Conservation (phyloP, 2,329 filamentous ascomycete species). For the Fusarium pseudoanthophilum region DNA sequence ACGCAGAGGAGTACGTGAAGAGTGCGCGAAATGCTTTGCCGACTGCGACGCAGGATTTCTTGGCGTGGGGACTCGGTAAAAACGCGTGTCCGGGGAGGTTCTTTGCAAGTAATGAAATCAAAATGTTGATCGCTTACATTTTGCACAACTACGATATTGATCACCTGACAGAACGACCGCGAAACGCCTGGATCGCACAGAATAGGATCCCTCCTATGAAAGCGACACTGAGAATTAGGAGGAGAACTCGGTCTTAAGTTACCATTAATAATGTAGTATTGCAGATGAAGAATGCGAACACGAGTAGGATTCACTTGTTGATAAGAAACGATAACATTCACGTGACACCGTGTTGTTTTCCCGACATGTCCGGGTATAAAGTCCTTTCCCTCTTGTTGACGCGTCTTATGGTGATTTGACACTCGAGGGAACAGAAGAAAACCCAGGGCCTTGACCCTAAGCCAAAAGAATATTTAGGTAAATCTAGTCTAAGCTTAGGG, state of each 20-base stretch:
- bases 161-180: background rate
- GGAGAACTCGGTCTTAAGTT: background rate
- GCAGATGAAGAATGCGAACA: background rate
- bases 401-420: background rate
- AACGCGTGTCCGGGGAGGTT: conserved; percentile 6
- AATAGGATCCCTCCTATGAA: conserved; percentile 13
- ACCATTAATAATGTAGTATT: background rate
- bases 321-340: background rate
- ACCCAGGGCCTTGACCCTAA: background rate
- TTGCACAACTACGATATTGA: background rate
- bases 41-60: background rate
- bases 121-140: conserved; percentile 1
- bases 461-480: background rate
- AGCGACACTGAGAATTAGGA: background rate
- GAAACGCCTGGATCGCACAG: conserved; percentile 7
- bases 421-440: background rate
- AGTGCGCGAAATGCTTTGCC: background rate
- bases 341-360: background rate
- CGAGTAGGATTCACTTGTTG: background rate
- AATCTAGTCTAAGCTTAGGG: background rate
- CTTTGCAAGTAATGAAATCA: conserved; percentile 8
- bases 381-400: background rate
- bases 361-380: background rate
- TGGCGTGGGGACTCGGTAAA: conserved; percentile 5
- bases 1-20: background rate